Conservation (phyloP, 352 stramenopile species). For the Pythium diclinum region DNA sequence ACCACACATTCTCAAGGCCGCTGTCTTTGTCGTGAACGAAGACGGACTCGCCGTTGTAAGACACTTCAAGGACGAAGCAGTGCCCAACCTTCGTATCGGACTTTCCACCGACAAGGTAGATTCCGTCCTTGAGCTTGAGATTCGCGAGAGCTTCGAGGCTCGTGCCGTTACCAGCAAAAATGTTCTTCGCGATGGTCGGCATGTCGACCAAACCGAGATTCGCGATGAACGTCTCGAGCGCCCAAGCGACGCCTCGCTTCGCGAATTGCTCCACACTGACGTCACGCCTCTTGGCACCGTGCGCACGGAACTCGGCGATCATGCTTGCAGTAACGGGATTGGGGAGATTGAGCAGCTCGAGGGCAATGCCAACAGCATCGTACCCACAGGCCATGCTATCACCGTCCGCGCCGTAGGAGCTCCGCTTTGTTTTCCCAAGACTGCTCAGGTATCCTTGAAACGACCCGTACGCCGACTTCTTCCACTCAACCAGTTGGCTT, state of each 20-base stretch:
- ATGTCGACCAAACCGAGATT: background rate
- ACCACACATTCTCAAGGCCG: background rate
- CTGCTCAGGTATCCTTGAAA: background rate
- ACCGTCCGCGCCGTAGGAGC: background rate
- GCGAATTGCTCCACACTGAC: background rate
- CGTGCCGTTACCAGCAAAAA: background rate
- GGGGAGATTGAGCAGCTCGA: background rate
- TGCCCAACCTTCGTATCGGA: background rate
- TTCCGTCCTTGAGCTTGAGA: background rate
- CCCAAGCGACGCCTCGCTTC: background rate
- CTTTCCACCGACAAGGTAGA: background rate
- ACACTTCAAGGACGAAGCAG: background rate
- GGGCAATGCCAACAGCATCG: background rate
- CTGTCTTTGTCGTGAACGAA: background rate
- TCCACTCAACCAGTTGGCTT: background rate
- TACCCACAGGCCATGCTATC: background rate
- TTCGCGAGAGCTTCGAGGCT: background rate
- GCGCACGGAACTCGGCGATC: background rate
- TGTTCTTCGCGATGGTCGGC: background rate
- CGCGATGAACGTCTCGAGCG: background rate
- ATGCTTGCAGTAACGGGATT: background rate
- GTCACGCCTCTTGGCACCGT: constrained; percentile 5
- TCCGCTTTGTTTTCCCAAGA: background rate
- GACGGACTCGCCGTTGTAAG: background rate
- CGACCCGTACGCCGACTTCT: background rate